Evolutionary conservation across 2,329 filamentous ascomycete species (phyloP), one percentile per base, ranked within the genome.

Genomic region (Fusarium sororula): DNA sequence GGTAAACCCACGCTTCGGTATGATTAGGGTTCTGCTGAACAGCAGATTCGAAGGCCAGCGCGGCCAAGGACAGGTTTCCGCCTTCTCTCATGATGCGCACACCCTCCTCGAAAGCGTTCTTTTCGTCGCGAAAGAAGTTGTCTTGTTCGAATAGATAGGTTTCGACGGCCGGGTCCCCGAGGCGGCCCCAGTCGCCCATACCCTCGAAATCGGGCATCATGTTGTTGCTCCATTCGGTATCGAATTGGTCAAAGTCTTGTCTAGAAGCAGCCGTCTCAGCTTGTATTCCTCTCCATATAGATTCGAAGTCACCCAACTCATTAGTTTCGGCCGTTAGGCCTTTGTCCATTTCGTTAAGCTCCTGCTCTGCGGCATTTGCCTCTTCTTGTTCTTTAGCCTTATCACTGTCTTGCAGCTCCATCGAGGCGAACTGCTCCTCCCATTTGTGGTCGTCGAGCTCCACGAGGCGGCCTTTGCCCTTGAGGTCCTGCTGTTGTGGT

Each of bases 71-170:
- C 14, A 99, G 88, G 81, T 98, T 99, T 18, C 96, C 96, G 51
- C 96, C 95, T 78, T 96, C 93, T 70, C 92, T 91, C 90, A 99
- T 94, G 70, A 99, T 98, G 79, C 94, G 92, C 75, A 98, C 89
- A 53, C 96, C 96, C 84, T 98, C 95, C 64, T 96, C 93, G 79
- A 97, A 99, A 1, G 96, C 94, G 80, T 97, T 95, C 63, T 86
- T 88, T 69, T 94, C 89, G 65, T 93, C 90, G 73, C 91, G 88
- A 87, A 98, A 98, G 30, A 96, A 87, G 81, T 99, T 99, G 72
- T 98, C 93, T 78, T 96, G 90, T 83, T 99, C 96, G 79, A 98
- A 99, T 79, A 98, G 90, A 82, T 99, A 99, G 72, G 94, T 92
- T 75, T 96, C 95, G 69, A 97, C 86, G 65, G 93, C 88, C 20